Percentiles rank a stretch among this genome's conserved stretches.
Evolutionary conservation across 768 basidiomycete species (phyloP).

Genomic region (Suillus alpinus): DNA sequence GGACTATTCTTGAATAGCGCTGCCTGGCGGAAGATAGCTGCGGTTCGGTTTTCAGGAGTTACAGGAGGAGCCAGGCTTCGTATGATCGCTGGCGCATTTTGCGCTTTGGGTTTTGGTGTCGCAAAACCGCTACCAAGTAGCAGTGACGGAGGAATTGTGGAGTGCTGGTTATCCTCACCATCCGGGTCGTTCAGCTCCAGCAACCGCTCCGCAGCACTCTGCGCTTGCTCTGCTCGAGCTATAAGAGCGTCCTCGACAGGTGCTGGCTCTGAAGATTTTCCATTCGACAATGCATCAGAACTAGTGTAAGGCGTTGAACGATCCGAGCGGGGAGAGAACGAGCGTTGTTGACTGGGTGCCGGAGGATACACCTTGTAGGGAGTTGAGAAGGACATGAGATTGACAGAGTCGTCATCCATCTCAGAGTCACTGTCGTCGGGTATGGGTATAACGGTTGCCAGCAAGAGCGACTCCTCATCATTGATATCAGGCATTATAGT

Average conservation of each 20-base stretch:
- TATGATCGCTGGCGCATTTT: slow-evolving; percentile 32
- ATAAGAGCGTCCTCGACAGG: slow-evolving; percentile 82
- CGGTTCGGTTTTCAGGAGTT: slow-evolving; percentile 63
- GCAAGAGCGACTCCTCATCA: slow-evolving; percentile 61
- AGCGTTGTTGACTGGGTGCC: slow-evolving; percentile 38
- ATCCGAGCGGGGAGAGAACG: slow-evolving; percentile 54
- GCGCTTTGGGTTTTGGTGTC: slow-evolving; percentile 39
- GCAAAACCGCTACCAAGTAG: slow-evolving; percentile 41
- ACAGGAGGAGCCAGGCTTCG: slow-evolving; percentile 41
- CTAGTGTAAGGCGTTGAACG: slow-evolving; percentile 46
- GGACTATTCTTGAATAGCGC: slow-evolving; percentile 84
- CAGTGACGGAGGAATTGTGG: slow-evolving; percentile 54
- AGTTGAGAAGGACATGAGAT: slow-evolving; percentile 71
- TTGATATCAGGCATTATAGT: slow-evolving; percentile 39
- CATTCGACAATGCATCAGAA: slow-evolving; percentile 60
- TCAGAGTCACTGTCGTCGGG: slow-evolving; percentile 76
- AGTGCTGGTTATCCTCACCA: slow-evolving; percentile 51
- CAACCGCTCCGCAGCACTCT: slow-evolving; percentile 86
- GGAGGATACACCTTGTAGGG: slow-evolving; percentile 54
- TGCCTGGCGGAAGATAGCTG: slow-evolving; percentile 66
- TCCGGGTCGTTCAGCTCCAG: slow-evolving; percentile 85
- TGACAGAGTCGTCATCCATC: slow-evolving; percentile 50
- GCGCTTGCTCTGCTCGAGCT: slow-evolving; percentile 88
- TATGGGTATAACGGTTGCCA: slow-evolving; percentile 71
- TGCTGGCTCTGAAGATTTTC: slow-evolving; percentile 41